phyloP scores from a whole-genome alignment of 345 rosid genomes.

The Hibiscus syriacus region DNA sequence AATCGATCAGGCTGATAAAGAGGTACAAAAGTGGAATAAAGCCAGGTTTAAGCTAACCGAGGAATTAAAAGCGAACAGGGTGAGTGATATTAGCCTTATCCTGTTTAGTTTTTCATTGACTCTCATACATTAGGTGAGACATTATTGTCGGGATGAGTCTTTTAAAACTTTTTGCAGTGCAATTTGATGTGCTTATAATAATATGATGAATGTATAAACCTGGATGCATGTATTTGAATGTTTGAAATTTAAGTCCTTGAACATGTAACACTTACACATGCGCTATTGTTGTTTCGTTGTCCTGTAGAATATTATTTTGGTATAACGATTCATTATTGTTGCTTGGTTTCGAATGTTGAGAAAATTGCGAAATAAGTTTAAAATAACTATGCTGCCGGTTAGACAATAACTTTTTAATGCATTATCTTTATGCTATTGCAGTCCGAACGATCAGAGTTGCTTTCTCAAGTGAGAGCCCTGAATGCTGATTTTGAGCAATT shows the following conservation, averaged over 20 bases:
- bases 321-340: not conserved
- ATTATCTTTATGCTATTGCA: conserved; percentile 12
- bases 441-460: conserved; percentile 44
- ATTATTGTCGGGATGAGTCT: not conserved
- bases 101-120: not conserved
- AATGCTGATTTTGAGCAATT: conserved; percentile 32
- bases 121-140: not conserved
- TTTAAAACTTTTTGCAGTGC: not conserved
- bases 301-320: not conserved
- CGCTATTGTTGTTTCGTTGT: not conserved
- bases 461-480: conserved; percentile 26
- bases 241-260: not conserved
- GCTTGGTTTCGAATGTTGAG: not conserved
- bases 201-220: not conserved
- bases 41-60: conserved; percentile 35
- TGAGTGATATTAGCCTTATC: conserved; percentile 18
- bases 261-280: not conserved
- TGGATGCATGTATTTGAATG: not conserved
- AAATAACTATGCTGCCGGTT: not conserved
- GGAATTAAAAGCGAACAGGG: conserved; percentile 53
- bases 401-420: not conserved
- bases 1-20: conserved; percentile 60
- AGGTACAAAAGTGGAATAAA: conserved; percentile 39
- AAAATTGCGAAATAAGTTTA: not conserved
- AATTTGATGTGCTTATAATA: not conserved